Percentiles rank a stretch among this genome's conserved stretches.
Evolutionary conservation across 2,329 filamentous ascomycete genomes (phyloP).

Genomic region (Botrytis fragariae): DNA sequence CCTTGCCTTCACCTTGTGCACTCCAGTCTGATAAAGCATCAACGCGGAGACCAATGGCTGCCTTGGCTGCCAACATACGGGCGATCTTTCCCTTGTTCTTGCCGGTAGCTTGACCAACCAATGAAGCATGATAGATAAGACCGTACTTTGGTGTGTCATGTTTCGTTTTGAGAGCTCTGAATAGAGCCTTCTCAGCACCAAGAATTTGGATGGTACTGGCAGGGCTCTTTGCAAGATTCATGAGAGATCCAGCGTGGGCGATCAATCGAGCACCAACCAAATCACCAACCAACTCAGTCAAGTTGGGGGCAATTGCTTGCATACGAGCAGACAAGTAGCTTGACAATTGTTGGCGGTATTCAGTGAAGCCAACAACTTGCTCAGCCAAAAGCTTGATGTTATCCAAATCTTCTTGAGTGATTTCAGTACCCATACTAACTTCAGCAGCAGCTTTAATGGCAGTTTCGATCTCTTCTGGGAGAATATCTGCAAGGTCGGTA

Average conservation of each 20-base stretch:
- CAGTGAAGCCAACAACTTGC: constrained; percentile 87
- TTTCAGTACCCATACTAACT: constrained; percentile 98
- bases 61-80: constrained; percentile 91
- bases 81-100: constrained; percentile 99
- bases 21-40: constrained; percentile 82
- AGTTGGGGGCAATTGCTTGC: constrained; percentile 94
- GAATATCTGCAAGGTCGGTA: constrained; percentile 80
- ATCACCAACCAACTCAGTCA: constrained; percentile 89
- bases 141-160: constrained; percentile 99
- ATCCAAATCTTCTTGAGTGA: constrained; percentile 85
- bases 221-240: constrained; percentile 92
- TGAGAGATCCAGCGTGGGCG: constrained; percentile 88
- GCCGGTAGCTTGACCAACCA: constrained; percentile 94
- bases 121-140: constrained; percentile 85
- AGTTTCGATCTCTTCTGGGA: constrained; percentile 91
- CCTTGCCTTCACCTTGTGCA: constrained; percentile 62
- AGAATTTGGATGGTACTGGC: constrained; percentile 97
- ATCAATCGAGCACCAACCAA: constrained; percentile 93
- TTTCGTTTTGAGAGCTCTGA: constrained; percentile 98
- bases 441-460: constrained; percentile 93
- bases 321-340: constrained; percentile 90
- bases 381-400: constrained; percentile 91
- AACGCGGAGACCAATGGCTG: constrained; percentile 87
- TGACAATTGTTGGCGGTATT: constrained; percentile 84
- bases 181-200: constrained; percentile 97